These are phyloP conservation scores for Thelonectria rubi DNA, from an alignment of 2,329 filamentous ascomycete genomes.

Conservation along the genomic window DNA sequence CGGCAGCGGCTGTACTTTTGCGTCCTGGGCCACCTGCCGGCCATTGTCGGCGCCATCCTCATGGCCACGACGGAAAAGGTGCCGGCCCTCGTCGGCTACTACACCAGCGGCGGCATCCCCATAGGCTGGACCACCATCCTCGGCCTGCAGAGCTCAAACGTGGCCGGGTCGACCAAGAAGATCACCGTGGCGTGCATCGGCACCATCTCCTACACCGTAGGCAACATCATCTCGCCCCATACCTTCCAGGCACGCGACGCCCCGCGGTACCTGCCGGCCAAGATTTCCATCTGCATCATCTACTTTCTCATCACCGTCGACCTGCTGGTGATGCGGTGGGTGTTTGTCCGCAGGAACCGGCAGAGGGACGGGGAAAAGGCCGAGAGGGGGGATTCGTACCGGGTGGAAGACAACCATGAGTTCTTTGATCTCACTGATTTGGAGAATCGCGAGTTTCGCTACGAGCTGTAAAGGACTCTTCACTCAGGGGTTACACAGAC, in stretches of 20 bases:
- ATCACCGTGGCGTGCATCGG: slow-evolving; percentile 36
- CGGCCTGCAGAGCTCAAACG: slow-evolving; percentile 34
- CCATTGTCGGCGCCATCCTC: slow-evolving; percentile 32
- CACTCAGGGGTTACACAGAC: too few species aligned
- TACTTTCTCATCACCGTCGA: slow-evolving; percentile 34
- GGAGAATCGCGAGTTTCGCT: slow-evolving; percentile 31
- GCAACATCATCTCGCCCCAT: slow-evolving; percentile 37
- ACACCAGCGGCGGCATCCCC: slow-evolving; percentile 32
- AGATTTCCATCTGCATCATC: slow-evolving; percentile 36
- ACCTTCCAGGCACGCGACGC: slow-evolving; percentile 34
- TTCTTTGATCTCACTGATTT: slow-evolving; percentile 34
- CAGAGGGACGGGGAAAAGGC: slow-evolving; percentile 24
- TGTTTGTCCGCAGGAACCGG: slow-evolving; percentile 28
- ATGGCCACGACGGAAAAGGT: slow-evolving; percentile 38
- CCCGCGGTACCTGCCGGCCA: slow-evolving; percentile 31
- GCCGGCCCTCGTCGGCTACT: slow-evolving; percentile 33
- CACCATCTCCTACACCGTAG: slow-evolving; percentile 34
- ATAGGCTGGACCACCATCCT: slow-evolving; percentile 37
- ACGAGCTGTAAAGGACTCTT: slow-evolving; percentile 24
- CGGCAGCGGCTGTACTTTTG: slow-evolving; percentile 29
- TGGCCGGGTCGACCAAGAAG: slow-evolving; percentile 35
- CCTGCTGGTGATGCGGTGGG: slow-evolving; percentile 32
- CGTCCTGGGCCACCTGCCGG: slow-evolving; percentile 27
- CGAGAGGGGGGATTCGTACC: slow-evolving; percentile 1
- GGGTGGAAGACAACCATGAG: slow-evolving; percentile 31